Base-by-base conservation (phyloP, 192 early-diverging fungal genomes). In the Coemansia sp. region DNA sequence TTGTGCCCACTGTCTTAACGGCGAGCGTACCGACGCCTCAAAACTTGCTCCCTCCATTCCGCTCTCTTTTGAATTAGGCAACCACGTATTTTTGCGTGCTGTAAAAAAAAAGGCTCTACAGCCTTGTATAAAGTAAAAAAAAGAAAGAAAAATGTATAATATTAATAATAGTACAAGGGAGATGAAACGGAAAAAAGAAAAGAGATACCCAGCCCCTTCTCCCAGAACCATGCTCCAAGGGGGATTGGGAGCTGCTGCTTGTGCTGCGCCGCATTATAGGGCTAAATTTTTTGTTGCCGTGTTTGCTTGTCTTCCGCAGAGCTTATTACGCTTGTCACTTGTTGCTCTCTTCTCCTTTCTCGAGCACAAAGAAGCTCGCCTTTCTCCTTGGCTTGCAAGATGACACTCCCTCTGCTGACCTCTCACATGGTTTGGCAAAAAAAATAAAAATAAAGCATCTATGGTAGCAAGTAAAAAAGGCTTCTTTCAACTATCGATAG, bases 21-120 rank as follows among this genome's bases (percentile, higher is more conserved):
- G 43, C 16, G 57, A n/a, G 43, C 24, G 57, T 18, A 55, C 40
- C 31, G 55, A 29, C 27, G 29, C 57, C 24, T 69, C 67, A 40
- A 58, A 69, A 20, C 47, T 61, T 16, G 55, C 55, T 58, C 55
- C 55, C 31, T 58, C 55, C 55, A 58, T 58, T 58, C 55, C 55
- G 15, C 15, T 24, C 31, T 58, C 44, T 16, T 22, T 8, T 60
- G 57, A 60, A 60, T 60, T 60, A 2, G 57, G 1, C 57, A 60
- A 33, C 57, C 31, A 18, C 31, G 31, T 36, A 34, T 8, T 18
- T 7, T 18, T 38, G 57, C 16, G 57, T n/a, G 29, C 31, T 34
- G 33, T 34, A 55, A 31, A 31, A 31, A 57, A 57, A 33, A 16
- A 13, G 57, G 57, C 31, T 6, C 7, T 4, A 10, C 6, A 34